Evolutionary conservation across 2,329 filamentous ascomycete species (phyloP).

Genomic region (Xylariaceae sp.): DNA sequence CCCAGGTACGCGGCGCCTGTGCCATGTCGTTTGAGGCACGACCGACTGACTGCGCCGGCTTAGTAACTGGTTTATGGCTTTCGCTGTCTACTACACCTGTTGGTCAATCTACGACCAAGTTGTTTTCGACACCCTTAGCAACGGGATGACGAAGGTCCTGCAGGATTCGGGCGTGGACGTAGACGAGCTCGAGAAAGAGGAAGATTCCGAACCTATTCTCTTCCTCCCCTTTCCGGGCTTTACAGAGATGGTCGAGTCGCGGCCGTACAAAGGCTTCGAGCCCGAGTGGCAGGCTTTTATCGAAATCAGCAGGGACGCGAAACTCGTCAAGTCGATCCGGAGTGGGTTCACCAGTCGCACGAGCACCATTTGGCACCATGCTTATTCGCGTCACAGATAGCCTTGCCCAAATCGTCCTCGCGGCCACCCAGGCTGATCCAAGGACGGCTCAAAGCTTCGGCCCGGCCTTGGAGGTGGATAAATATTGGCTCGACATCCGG

Average conservation of each 20-base stretch:
- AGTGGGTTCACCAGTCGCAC: conserved; percentile 26
- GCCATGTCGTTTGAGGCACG: neutral
- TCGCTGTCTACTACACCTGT: conserved; percentile 27
- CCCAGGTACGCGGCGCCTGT: conserved; percentile 11
- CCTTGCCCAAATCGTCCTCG: conserved; percentile 35
- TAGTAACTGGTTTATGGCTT: conserved; percentile 21
- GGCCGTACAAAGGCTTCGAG: conserved; percentile 47
- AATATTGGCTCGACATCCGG: conserved; percentile 53
- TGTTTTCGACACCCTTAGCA: conserved; percentile 40
- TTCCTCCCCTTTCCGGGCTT: conserved; percentile 59
- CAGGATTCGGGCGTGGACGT: too few species aligned
- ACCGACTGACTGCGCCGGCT: conserved; percentile 1
- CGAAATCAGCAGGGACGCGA: conserved; percentile 46
- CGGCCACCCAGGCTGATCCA: conserved; percentile 34
- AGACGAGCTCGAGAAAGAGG: conserved; percentile 32
- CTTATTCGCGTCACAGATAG: conserved; percentile 29
- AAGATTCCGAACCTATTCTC: conserved; percentile 35
- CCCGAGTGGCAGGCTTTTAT: conserved; percentile 58
- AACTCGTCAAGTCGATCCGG: conserved; percentile 39
- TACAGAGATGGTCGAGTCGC: conserved; percentile 37
- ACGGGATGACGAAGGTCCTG: conserved; percentile 33
- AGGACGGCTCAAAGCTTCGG: conserved; percentile 38
- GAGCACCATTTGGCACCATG: conserved; percentile 1
- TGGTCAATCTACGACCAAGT: conserved; percentile 36
- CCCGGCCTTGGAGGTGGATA: conserved; percentile 38